Conservation (phyloP, 2,329 filamentous ascomycete species). For the Alternaria hordeiaustralica region DNA sequence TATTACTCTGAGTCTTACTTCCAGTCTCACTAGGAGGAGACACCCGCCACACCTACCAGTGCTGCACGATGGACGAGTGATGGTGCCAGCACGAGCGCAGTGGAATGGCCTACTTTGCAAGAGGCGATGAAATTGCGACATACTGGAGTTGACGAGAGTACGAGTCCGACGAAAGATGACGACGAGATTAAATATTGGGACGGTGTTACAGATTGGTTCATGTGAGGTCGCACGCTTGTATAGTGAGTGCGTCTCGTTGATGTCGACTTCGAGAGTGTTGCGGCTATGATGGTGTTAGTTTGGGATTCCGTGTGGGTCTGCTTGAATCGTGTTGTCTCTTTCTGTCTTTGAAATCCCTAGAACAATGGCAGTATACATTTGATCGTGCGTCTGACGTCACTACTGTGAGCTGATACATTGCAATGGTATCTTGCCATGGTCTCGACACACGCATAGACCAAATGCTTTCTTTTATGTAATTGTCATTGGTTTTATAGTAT, state of each 20-base stretch:
- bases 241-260: neutral
- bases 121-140: conserved; percentile 11
- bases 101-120: conserved; percentile 27
- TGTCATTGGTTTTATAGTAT: neutral
- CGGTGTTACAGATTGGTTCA: conserved; percentile 19
- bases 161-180: neutral
- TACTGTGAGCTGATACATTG: neutral
- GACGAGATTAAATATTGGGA: conserved; percentile 12
- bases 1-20: neutral
- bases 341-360: neutral
- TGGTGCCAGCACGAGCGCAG: conserved; percentile 4
- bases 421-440: neutral
- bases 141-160: neutral
- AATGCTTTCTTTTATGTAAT: neutral
- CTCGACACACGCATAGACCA: neutral
- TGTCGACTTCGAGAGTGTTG: neutral
- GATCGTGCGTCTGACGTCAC: neutral
- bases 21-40: neutral
- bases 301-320: neutral
- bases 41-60: neutral
- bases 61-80: neutral
- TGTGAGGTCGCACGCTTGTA: neutral
- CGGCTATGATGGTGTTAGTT: neutral
- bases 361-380: neutral
- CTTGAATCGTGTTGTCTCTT: neutral